Evolutionary conservation across 2,329 filamentous ascomycete genomes (phyloP).

Genomic region (Beauveria medogensis): DNA sequence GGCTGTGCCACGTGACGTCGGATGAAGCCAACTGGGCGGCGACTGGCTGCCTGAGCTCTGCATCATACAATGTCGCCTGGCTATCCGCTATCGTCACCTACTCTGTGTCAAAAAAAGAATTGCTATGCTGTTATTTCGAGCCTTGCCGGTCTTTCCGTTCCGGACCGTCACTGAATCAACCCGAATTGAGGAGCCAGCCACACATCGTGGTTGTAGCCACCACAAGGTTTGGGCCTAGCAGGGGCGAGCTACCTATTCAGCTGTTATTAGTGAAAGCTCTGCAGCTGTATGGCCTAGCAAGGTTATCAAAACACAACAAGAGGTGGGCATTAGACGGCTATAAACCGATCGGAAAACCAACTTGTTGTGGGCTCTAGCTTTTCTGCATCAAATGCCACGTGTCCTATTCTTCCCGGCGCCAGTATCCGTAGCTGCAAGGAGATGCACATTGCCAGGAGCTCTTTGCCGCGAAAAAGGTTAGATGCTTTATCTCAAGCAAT

Average conservation of each 20-base stretch:
- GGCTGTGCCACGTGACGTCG: slow-evolving; percentile 6
- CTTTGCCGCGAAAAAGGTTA: neutral
- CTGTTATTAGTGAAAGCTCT: neutral
- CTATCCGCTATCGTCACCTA: no score
- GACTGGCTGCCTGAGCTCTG: neutral
- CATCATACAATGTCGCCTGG: neutral
- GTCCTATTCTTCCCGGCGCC: neutral
- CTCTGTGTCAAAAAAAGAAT: no score
- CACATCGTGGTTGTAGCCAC: neutral
- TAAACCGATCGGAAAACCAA: neutral
- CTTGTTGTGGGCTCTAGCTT: neutral
- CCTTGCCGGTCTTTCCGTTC: neutral
- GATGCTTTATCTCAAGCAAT: neutral
- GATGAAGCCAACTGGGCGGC: neutral
- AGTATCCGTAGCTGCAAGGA: no score
- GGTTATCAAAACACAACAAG: neutral
- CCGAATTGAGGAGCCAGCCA: neutral
- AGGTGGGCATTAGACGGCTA: neutral
- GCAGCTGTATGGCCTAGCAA: neutral
- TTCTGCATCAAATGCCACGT: neutral
- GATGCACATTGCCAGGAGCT: neutral
- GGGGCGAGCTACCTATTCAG: neutral
- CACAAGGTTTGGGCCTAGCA: neutral
- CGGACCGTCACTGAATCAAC: neutral
- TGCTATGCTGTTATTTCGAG: neutral